A percentile compares a stretch with the other conserved stretches of the same genome.
phyloP scores from a whole-genome alignment of 2,329 filamentous ascomycete genomes.

The Penicillium digitatum region DNA sequence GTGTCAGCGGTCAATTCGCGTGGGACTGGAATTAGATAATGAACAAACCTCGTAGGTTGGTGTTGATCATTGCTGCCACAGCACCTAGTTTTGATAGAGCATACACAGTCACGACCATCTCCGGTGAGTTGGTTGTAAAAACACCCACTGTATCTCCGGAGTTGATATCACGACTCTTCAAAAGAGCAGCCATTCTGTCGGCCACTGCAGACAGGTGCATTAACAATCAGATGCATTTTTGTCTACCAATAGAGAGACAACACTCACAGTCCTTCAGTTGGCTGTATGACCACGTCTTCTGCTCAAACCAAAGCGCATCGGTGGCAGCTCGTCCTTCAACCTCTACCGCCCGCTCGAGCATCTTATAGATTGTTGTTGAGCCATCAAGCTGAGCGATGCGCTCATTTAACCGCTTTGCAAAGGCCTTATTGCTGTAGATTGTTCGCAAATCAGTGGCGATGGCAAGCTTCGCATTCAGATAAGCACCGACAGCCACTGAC shows the following conservation, averaged over 20 bases:
- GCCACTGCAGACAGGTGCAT: slow-evolving; percentile 34
- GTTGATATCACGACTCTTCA: slow-evolving; percentile 38
- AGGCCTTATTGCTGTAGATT: slow-evolving; percentile 34
- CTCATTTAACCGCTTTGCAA: slow-evolving; percentile 32
- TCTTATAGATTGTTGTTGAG: slow-evolving; percentile 40
- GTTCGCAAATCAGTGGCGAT: slow-evolving; percentile 40
- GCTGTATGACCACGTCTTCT: slow-evolving; percentile 47
- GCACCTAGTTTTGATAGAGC: slow-evolving; percentile 48
- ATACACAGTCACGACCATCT: slow-evolving; percentile 46
- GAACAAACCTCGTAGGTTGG: slow-evolving; percentile 43
- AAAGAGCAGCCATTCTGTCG: slow-evolving; percentile 43
- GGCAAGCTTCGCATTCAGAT: slow-evolving; percentile 44
- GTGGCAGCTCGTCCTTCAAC: slow-evolving; percentile 36
- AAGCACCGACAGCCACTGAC: slow-evolving; percentile 36
- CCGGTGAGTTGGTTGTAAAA: slow-evolving; percentile 49
- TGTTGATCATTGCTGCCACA: slow-evolving; percentile 47
- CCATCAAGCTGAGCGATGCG: slow-evolving; percentile 40
- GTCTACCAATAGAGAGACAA: not conserved
- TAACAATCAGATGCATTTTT: not conserved
- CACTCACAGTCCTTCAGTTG: slow-evolving; percentile 43
- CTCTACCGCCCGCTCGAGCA: slow-evolving; percentile 43
- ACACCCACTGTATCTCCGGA: slow-evolving; percentile 45
- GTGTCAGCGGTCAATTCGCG: not conserved
- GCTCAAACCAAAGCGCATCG: slow-evolving; percentile 50
- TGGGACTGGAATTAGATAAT: not conserved